Evolutionary conservation across 202 grass and related monocot genomes (phyloP).

Genomic region (Brachypodium distachyon): DNA sequence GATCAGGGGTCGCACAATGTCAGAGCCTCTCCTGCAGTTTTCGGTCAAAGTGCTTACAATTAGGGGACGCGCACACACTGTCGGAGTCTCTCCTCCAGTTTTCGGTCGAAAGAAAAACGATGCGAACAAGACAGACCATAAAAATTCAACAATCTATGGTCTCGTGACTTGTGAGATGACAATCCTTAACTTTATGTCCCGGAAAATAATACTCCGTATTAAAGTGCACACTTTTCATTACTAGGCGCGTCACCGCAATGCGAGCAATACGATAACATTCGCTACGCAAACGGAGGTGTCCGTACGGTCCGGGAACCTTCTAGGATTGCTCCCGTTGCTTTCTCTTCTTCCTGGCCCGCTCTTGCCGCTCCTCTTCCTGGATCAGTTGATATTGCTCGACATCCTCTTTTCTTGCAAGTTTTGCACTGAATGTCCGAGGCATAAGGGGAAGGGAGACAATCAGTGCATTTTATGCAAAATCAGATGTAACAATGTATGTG

Average conservation of each 20-base stretch:
- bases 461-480: neutral
- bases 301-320: neutral
- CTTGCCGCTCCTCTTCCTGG: slow-evolving; percentile 45
- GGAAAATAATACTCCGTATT: neutral
- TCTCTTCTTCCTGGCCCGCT: slow-evolving; percentile 34
- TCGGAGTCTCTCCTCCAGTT: no score
- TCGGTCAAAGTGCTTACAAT: no score
- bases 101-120: no score
- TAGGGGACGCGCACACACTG: no score
- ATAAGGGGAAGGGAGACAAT: neutral
- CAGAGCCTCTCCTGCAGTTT: no score
- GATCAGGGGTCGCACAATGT: no score
- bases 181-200: neutral
- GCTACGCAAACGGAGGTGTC: neutral
- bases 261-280: neutral
- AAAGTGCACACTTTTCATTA: neutral
- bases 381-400: slow-evolving; percentile 55
- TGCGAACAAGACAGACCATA: neutral
- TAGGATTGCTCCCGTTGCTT: neutral
- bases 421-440: slow-evolving; percentile 22
- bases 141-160: neutral
- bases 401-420: slow-evolving; percentile 59
- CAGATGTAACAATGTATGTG: neutral
- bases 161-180: neutral
- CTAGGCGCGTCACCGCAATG: neutral